Evolutionary conservation across 1,284 basidiomycete genomes (phyloP), one percentile per base, ranked within the genome.

Genomic region (Tetrapyrgos nigripes): DNA sequence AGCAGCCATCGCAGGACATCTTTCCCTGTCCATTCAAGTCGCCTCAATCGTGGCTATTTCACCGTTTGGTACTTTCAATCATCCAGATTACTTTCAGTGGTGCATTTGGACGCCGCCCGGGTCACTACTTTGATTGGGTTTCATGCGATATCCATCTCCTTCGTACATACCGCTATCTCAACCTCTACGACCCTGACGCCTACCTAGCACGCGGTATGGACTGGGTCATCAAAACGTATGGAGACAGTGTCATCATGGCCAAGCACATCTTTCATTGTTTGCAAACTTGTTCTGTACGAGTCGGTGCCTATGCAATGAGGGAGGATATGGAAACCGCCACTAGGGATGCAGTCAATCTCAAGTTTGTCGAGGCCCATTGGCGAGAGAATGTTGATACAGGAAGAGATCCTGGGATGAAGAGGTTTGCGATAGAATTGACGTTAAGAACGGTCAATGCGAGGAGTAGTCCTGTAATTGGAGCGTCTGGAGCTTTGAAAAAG

Each of bases 1-100:
- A 27, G 23, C 37, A 28, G 37, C 47, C n/a, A 29, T 55, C 51
- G 17, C 29, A 50, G n/a, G 37, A 23, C 5, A 37, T 46, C 3
- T 35, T 28, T 35, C 35, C 50, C n/a, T 69, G 67, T 40, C 63
- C 70, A 1, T 72, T 64, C 61, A 72, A 68, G 40, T 69, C 69
- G 4, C 70, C 70, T 0, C 68, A 70, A 53, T 62, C 70, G 6
- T 70, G 68, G 57, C 46, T 59, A 28, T 54, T 54, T 31, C 45
- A 59, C 31, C 50, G 52, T 9, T 37, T 59, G 17, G 37, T 40
- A 4, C 50, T 51, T 13, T 31, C 26, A 14, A 11, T 54, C 35
- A 13, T 28, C 19, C 28, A 31, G 19, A n/a, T 54, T 24, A 4
- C 28, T 8, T 31, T 29, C 17, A 1, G 33, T 43, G 35, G 45